A percentile compares a stretch with the other conserved stretches of the same genome.
These are phyloP conservation scores for Sanghuangporus sanghuang DNA, from an alignment of 1,284 basidiomycete species.

Conservation along the genomic window DNA sequence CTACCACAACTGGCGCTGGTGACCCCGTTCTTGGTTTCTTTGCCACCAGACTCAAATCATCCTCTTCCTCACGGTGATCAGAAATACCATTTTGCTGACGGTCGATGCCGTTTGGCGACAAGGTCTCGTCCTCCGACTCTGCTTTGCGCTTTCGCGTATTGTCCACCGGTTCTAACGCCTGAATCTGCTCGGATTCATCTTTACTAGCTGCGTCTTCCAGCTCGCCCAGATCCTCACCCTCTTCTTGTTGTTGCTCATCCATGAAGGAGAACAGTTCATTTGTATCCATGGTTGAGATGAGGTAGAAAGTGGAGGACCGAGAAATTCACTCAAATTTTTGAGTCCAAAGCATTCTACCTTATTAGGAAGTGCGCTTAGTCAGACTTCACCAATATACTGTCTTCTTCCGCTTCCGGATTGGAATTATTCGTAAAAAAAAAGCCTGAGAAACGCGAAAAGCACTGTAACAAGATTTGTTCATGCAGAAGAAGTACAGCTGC, in stretches of 20 bases:
- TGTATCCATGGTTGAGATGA: conserved; percentile 23
- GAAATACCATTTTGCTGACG: conserved; percentile 4
- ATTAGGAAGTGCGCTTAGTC: not conserved
- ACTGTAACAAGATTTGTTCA: too few species aligned
- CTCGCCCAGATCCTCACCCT: conserved; percentile 15
- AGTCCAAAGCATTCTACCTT: not conserved
- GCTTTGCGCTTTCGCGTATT: conserved; percentile 12
- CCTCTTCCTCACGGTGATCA: conserved; percentile 20
- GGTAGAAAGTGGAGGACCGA: too few species aligned
- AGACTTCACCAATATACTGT: too few species aligned
- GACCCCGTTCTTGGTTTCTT: conserved; percentile 53
- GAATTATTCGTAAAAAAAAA: too few species aligned
- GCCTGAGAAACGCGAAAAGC: too few species aligned
- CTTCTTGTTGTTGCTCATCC: conserved; percentile 28
- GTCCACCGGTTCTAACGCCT: conserved; percentile 18
- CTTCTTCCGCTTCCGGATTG: too few species aligned
- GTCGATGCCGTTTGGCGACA: conserved; percentile 5
- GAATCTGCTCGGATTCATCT: conserved; percentile 20
- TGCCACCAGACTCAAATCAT: conserved; percentile 15
- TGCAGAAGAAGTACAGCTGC: too few species aligned
- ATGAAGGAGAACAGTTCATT: conserved; percentile 41
- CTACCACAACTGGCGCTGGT: conserved; percentile 70
- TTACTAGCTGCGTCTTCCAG: conserved; percentile 18
- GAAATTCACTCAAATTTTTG: not conserved
- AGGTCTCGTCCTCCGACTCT: conserved; percentile 11